Evolutionary conservation across 2,329 filamentous ascomycete genomes (phyloP).

Genomic region (Ophiostoma ulmi): DNA sequence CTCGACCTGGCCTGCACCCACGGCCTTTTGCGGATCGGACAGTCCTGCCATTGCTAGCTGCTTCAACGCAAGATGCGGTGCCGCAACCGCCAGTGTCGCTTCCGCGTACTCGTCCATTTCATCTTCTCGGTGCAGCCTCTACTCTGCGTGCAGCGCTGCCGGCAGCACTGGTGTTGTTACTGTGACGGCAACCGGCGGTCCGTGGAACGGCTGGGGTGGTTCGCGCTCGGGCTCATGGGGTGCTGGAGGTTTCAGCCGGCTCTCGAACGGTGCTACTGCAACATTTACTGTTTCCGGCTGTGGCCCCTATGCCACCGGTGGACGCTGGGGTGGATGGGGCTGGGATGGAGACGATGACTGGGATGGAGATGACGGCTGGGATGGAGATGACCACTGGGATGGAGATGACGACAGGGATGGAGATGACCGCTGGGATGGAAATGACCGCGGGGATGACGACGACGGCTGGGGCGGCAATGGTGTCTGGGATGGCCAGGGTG

Average conservation of each 20-base stretch:
- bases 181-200: constrained; percentile 33
- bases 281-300: constrained; percentile 42
- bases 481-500: constrained; percentile 31
- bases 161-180: constrained; percentile 40
- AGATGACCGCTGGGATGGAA: constrained; percentile 35
- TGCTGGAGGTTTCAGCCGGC: constrained; percentile 12
- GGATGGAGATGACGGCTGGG: constrained; percentile 36
- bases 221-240: constrained; percentile 3
- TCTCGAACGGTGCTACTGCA: constrained; percentile 31
- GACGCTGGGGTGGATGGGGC: constrained; percentile 37
- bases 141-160: constrained; percentile 38
- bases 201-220: constrained; percentile 11
- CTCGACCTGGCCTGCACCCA: constrained; percentile 33
- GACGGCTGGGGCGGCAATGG: constrained; percentile 32
- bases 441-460: constrained; percentile 35
- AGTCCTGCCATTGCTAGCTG: constrained; percentile 30
- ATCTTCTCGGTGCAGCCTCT: constrained; percentile 40
- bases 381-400: constrained; percentile 29
- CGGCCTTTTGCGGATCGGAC: constrained; percentile 32
- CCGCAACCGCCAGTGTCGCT: background rate
- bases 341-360: background rate
- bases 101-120: constrained; percentile 37
- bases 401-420: constrained; percentile 38
- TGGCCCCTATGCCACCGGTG: constrained; percentile 35
- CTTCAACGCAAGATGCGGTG: constrained; percentile 32